These are phyloP conservation scores for Pleodorina starrii DNA, from an alignment of 139 green algal genomes.

Conservation along the genomic window DNA sequence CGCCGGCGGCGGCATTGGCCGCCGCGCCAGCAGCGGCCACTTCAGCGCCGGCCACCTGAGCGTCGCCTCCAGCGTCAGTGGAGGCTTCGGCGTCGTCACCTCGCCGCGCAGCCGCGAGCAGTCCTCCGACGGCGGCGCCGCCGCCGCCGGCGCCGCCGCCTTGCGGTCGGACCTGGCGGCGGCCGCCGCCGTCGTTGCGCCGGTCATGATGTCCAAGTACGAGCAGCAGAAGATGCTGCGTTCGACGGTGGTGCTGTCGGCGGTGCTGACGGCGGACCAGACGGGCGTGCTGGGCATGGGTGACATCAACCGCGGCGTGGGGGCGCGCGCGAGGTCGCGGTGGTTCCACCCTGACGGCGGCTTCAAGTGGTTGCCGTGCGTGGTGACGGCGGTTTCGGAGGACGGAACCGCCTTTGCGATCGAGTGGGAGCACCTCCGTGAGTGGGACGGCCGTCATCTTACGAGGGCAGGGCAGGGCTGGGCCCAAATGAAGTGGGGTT, in stretches of 20 bases:
- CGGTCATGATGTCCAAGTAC: conserved; percentile 24
- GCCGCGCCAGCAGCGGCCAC: conserved; percentile 4
- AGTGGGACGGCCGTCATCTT: too few species aligned
- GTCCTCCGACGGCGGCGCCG: neutral
- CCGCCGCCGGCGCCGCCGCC: neutral
- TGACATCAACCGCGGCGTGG: conserved; percentile 25
- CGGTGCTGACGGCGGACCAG: conserved; percentile 37
- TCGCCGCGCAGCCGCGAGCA: conserved; percentile 1
- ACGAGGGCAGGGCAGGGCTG: too few species aligned
- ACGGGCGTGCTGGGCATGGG: conserved; percentile 8
- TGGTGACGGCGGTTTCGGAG: conserved; percentile 3
- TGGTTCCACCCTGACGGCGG: conserved; percentile 49
- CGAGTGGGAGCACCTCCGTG: conserved; percentile 40
- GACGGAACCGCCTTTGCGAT: conserved; percentile 51
- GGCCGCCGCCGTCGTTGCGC: neutral
- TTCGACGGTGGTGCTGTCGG: conserved; percentile 21
- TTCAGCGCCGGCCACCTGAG: neutral
- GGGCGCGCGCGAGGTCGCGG: conserved; percentile 15
- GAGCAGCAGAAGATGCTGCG: conserved; percentile 34
- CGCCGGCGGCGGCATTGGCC: neutral
- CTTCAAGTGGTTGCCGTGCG: conserved; percentile 55
- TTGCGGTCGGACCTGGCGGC: neutral
- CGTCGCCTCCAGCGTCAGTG: neutral
- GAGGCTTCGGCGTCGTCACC: neutral
- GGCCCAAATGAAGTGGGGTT: too few species aligned